Evolutionary conservation across 2,329 filamentous ascomycete genomes (phyloP).

Genomic region (Sporothrix schenckii): DNA sequence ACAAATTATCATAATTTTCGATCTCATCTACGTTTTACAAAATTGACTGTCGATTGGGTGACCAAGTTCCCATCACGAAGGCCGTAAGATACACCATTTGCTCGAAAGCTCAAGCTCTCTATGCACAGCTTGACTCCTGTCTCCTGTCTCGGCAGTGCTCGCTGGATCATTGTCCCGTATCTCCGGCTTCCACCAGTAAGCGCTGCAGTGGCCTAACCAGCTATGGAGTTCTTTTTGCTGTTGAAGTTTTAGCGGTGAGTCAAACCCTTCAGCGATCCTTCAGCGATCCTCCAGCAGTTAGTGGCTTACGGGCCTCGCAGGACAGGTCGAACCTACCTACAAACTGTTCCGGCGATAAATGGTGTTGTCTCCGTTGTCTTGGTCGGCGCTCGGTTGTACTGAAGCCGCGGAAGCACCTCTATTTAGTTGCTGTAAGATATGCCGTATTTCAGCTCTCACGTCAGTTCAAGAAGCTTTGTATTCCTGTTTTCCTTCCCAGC

Average conservation of each 20-base stretch:
- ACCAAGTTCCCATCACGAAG: too few relatives aligned
- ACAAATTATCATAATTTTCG: neutral
- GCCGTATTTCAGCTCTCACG: too few relatives aligned
- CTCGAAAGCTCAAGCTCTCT: neutral
- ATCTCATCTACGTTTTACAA: neutral
- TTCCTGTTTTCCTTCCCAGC: neutral
- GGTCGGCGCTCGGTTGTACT: neutral
- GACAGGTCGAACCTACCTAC: neutral
- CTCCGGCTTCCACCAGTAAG: conserved; percentile 7
- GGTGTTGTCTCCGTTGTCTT: neutral
- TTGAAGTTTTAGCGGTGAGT: neutral
- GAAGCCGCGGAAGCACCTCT: neutral
- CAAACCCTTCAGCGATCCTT: neutral
- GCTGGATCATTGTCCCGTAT: conserved; percentile 24
- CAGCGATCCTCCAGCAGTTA: neutral
- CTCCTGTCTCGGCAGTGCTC: conserved; percentile 22
- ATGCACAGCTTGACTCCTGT: neutral
- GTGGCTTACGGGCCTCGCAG: neutral
- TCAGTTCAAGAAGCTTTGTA: neutral
- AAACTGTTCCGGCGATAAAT: conserved; percentile 17
- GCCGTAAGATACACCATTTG: neutral
- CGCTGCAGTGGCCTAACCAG: neutral
- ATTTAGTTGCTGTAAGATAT: neutral
- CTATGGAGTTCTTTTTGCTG: neutral
- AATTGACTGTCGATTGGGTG: too few relatives aligned